These are phyloP conservation scores for Lunularia cruciata DNA, from an alignment of 225 moss, liverwort and hornwort genomes.

Conservation along the genomic window DNA sequence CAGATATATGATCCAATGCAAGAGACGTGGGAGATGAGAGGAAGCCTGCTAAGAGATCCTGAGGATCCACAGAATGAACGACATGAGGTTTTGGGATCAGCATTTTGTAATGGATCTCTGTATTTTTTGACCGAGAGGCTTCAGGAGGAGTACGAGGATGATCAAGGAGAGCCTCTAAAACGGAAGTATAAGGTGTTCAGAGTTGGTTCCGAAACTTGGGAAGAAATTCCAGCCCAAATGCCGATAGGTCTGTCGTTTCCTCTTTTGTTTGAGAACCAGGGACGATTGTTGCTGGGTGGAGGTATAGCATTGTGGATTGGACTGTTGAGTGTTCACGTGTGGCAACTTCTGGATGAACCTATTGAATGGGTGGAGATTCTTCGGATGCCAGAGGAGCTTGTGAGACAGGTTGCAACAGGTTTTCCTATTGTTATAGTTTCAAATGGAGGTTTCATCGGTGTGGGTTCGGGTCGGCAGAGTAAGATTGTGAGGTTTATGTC, in stretches of 20 bases:
- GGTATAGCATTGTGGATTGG: conserved; percentile 31
- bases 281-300: conserved; percentile 38
- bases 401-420: conserved; percentile 24
- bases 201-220: conserved; percentile 29
- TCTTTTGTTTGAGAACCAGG: conserved; percentile 35
- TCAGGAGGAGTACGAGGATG: conserved; percentile 24
- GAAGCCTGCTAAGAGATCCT: conserved; percentile 29
- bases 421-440: conserved; percentile 33
- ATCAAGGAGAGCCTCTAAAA: conserved; percentile 18
- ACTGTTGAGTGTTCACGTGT: conserved; percentile 35
- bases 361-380: conserved; percentile 41
- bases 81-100: conserved; percentile 35
- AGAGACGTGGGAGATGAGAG: conserved; percentile 37
- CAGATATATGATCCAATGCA: conserved; percentile 35
- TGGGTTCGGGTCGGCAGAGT: conserved; percentile 34
- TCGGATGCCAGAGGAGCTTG: conserved; percentile 39
- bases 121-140: conserved; percentile 34
- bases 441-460: conserved; percentile 39
- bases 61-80: conserved; percentile 4
- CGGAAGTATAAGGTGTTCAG: conserved; percentile 29
- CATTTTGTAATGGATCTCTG: conserved; percentile 35
- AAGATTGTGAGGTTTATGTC: conserved; percentile 43
- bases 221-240: conserved; percentile 32
- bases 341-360: conserved; percentile 31
- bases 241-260: conserved; percentile 35